Conservation (phyloP, 1,284 basidiomycete genomes). For the Austropuccinia psidii region DNA sequence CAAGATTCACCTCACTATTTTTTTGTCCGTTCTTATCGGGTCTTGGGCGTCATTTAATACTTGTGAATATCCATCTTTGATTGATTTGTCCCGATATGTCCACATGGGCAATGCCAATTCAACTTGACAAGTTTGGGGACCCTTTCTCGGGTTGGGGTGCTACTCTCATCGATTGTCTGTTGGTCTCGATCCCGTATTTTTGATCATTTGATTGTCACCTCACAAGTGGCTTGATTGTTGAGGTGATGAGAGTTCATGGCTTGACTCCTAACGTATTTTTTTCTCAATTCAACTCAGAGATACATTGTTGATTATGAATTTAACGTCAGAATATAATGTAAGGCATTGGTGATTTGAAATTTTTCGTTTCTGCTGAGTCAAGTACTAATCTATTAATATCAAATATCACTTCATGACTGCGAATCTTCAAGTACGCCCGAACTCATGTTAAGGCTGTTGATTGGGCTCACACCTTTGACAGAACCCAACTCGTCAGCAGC, state of each 20-base stretch:
- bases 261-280: background rate
- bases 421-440: constrained; percentile 1
- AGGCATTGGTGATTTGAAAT: background rate
- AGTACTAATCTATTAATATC: background rate
- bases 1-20: background rate
- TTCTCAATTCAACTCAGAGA: constrained; percentile 1
- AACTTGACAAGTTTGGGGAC: constrained; percentile 1
- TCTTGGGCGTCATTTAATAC: background rate
- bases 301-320: constrained; percentile 22
- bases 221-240: background rate
- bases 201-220: background rate
- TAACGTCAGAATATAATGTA: constrained; percentile 20
- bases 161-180: constrained; percentile 26
- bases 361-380: too few species aligned
- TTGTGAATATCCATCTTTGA: too few species aligned
- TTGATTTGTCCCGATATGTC: too few species aligned
- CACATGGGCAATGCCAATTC: too few species aligned
- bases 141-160: constrained; percentile 16
- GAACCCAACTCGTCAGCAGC: too few species aligned
- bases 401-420: background rate
- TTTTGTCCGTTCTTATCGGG: background rate
- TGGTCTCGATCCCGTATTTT: background rate
- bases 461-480: constrained; percentile 1
- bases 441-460: constrained; percentile 25
- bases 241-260: background rate